Conservation (phyloP, 139 green algal genomes). For the Chlamydomonas schloesseri region DNA sequence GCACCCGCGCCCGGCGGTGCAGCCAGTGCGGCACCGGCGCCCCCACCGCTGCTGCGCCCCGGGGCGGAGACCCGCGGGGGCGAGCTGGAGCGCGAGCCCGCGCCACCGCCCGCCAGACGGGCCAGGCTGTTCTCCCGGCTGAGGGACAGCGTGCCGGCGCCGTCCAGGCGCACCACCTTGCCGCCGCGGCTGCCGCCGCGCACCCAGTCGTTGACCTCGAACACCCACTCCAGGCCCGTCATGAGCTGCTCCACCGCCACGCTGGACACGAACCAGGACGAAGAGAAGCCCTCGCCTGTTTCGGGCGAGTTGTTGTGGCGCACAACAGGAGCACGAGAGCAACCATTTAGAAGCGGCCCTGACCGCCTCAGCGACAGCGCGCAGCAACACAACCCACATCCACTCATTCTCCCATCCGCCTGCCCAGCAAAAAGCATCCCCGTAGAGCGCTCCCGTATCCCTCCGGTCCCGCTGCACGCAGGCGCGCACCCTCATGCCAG, state of each 20-base stretch:
- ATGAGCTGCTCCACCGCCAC: slow-evolving; percentile 47
- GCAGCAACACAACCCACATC: too few species aligned
- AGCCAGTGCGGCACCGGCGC: too few species aligned
- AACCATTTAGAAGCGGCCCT: too few species aligned
- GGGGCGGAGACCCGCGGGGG: background rate
- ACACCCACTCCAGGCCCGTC: slow-evolving; percentile 34
- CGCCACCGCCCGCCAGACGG: background rate
- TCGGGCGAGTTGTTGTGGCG: too few species aligned
- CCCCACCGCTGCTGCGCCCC: background rate
- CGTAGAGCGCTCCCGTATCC: too few species aligned
- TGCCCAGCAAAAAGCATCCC: too few species aligned
- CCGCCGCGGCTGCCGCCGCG: slow-evolving; percentile 35
- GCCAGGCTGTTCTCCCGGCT: slow-evolving; percentile 46
- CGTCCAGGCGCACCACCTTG: slow-evolving; percentile 24
- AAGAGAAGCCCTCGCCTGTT: slow-evolving; percentile 41
- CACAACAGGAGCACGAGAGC: too few species aligned
- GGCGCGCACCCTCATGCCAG: slow-evolving; percentile 41
- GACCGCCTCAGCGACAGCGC: too few species aligned
- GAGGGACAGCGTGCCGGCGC: slow-evolving; percentile 2
- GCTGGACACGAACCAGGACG: slow-evolving; percentile 50
- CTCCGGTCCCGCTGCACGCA: too few species aligned
- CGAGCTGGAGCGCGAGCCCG: background rate
- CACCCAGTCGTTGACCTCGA: slow-evolving; percentile 54
- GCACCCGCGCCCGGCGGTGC: too few species aligned
- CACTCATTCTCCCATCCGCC: too few species aligned